A percentile compares a stretch with the other conserved stretches of the same genome.
Conservation (phyloP, 73 alveolate genomes). For the Paramecium sonneborni region DNA sequence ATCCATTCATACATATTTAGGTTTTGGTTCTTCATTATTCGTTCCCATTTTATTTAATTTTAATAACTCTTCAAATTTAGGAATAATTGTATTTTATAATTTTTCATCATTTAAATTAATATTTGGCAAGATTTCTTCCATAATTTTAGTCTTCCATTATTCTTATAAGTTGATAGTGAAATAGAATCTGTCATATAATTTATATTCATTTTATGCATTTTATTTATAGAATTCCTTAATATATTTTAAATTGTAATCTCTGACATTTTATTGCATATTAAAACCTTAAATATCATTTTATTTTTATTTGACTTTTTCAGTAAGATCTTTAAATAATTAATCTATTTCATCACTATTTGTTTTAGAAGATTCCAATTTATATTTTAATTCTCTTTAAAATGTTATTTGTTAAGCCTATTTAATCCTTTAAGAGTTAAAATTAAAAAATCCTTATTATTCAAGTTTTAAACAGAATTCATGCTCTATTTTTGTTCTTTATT, state of each 20-base stretch:
- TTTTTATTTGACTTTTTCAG: background rate
- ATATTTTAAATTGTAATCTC: background rate
- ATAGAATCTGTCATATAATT: background rate
- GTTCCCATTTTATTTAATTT: too few relatives aligned
- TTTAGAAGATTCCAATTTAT: background rate
- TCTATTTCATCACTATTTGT: background rate
- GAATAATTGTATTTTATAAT: too few relatives aligned
- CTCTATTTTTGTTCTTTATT: background rate
- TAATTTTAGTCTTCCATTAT: background rate
- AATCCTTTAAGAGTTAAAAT: background rate
- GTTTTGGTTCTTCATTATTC: too few relatives aligned
- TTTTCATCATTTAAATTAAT: background rate
- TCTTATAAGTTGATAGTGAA: background rate
- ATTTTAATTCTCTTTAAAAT: background rate
- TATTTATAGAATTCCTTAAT: background rate
- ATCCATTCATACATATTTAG: too few relatives aligned
- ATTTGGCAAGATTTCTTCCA: background rate
- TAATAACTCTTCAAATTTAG: too few relatives aligned
- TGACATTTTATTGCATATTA: background rate
- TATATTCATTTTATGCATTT: background rate
- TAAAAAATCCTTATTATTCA: background rate
- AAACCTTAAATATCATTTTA: background rate
- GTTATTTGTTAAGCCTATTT: background rate
- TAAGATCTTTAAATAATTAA: background rate
- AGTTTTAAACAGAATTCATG: background rate